Percentiles rank a stretch among this genome's conserved stretches.
Conservation (phyloP, 441 rosid species). For the Adansonia grandidieri region DNA sequence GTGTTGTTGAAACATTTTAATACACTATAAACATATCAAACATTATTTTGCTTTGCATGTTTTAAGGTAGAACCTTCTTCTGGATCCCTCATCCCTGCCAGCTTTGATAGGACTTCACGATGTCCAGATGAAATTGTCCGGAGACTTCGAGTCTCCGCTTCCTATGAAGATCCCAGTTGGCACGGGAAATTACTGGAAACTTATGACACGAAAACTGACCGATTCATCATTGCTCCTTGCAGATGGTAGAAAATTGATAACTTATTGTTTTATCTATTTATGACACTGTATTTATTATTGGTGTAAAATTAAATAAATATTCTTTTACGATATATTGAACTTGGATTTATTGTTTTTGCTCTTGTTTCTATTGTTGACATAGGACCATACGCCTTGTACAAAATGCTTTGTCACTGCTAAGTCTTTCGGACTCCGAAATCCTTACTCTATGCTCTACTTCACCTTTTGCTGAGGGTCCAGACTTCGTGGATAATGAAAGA, state of each 20-base stretch:
- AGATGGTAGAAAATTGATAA: slow-evolving; percentile 51
- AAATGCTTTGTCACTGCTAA: slow-evolving; percentile 40
- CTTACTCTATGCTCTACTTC: slow-evolving; percentile 70
- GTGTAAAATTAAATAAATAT: slow-evolving; percentile 6
- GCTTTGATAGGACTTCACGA: slow-evolving; percentile 66
- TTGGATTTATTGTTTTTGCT: not conserved
- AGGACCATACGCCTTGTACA: slow-evolving; percentile 50
- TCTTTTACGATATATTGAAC: not conserved
- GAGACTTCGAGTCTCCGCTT: slow-evolving; percentile 65
- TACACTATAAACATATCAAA: not conserved
- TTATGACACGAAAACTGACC: slow-evolving; percentile 69
- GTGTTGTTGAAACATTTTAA: not conserved
- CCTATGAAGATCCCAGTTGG: slow-evolving; percentile 63
- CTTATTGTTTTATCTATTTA: not conserved
- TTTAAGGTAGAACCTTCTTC: slow-evolving; percentile 69
- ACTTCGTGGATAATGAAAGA: slow-evolving; percentile 67
- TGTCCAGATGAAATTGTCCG: slow-evolving; percentile 86
- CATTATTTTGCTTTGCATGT: slow-evolving; percentile 20
- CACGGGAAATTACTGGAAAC: slow-evolving; percentile 73
- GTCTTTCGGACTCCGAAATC: slow-evolving; percentile 61
- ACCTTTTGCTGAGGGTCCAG: slow-evolving; percentile 78
- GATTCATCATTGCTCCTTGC: slow-evolving; percentile 72
- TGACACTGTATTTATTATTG: not conserved
- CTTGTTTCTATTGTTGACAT: slow-evolving; percentile 30
- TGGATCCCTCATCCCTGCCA: slow-evolving; percentile 65